Percentiles rank a stretch among this genome's conserved stretches.
Conservation (phyloP, 2,329 filamentous ascomycete genomes). For the Trichoderma guizhouense region DNA sequence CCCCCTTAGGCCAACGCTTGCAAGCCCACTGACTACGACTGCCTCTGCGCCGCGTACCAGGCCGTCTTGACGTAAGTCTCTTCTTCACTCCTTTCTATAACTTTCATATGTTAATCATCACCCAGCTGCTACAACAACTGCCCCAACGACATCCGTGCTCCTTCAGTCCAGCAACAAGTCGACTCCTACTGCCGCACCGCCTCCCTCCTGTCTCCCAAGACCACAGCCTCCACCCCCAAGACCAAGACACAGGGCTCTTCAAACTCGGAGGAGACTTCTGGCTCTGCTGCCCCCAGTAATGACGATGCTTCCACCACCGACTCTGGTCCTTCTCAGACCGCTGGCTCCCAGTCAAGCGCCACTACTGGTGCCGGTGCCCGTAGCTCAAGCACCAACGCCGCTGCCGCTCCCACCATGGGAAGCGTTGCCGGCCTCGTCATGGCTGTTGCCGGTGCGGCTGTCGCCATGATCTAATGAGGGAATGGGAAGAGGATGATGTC, state of each 20-base stretch:
- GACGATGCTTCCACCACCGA: slow-evolving; percentile 23
- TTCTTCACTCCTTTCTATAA: not conserved
- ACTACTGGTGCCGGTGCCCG: not conserved
- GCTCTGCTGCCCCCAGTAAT: slow-evolving; percentile 24
- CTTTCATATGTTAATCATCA: slow-evolving; percentile 13
- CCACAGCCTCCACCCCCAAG: slow-evolving; percentile 28
- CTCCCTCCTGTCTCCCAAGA: slow-evolving; percentile 39
- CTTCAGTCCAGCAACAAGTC: slow-evolving; percentile 37
- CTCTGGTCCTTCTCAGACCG: not conserved
- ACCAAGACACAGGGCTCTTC: slow-evolving; percentile 24
- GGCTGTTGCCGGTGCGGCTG: slow-evolving; percentile 38
- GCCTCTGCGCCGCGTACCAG: slow-evolving; percentile 44
- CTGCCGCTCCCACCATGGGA: slow-evolving; percentile 31
- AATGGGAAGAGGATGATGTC: not conserved
- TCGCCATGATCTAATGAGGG: slow-evolving; percentile 33
- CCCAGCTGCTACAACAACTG: slow-evolving; percentile 55
- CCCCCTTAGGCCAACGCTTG: slow-evolving; percentile 36
- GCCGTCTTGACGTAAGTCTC: slow-evolving; percentile 45
- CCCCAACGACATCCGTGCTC: slow-evolving; percentile 44
- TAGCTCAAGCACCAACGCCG: slow-evolving; percentile 22
- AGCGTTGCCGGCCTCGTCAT: slow-evolving; percentile 35
- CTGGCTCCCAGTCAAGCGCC: slow-evolving; percentile 22
- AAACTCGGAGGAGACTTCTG: slow-evolving; percentile 18
- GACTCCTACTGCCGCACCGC: slow-evolving; percentile 45
- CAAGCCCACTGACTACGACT: slow-evolving; percentile 41